A percentile compares a stretch with the other conserved stretches of the same genome.
Evolutionary conservation across 2,329 filamentous ascomycete genomes (phyloP).

Genomic region (Pezicula rhizophila): DNA sequence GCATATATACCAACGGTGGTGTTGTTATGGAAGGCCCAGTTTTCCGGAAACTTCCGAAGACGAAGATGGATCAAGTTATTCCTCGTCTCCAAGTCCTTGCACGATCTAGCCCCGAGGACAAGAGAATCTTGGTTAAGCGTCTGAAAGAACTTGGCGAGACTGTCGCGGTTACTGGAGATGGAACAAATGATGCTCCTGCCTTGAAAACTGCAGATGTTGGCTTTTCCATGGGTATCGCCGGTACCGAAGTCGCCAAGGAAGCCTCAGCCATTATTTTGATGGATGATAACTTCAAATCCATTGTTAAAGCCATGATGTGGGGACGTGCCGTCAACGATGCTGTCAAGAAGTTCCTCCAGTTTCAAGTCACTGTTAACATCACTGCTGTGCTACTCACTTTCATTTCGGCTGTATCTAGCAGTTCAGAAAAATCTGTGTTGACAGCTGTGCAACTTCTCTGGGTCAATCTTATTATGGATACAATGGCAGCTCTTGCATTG

Average conservation of each 20-base stretch:
- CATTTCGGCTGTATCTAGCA: constrained; percentile 64
- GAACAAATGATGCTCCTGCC: constrained; percentile 61
- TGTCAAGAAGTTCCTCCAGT: constrained; percentile 48
- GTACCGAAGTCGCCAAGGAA: constrained; percentile 59
- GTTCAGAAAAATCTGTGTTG: constrained; percentile 59
- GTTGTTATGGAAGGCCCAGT: constrained; percentile 64
- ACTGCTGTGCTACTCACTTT: constrained; percentile 75
- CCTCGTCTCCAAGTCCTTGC: constrained; percentile 63
- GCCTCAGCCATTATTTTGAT: constrained; percentile 56
- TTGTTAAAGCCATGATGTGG: constrained; percentile 57
- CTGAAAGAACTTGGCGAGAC: constrained; percentile 61
- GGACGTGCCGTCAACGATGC: constrained; percentile 52
- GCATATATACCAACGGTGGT: constrained; percentile 47
- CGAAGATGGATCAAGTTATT: constrained; percentile 52
- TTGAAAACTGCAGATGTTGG: constrained; percentile 62
- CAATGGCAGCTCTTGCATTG: constrained; percentile 71
- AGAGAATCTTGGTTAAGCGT: constrained; percentile 57
- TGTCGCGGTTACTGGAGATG: constrained; percentile 61
- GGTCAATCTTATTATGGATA: constrained; percentile 85
- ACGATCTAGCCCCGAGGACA: constrained; percentile 64
- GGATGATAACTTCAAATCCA: constrained; percentile 58
- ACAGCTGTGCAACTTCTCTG: constrained; percentile 76
- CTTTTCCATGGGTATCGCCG: constrained; percentile 62
- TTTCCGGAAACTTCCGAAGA: constrained; percentile 55
- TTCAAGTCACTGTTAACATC: constrained; percentile 70